Conservation (phyloP, 2,329 filamentous ascomycete genomes). For the Colletotrichum chlorophyti region DNA sequence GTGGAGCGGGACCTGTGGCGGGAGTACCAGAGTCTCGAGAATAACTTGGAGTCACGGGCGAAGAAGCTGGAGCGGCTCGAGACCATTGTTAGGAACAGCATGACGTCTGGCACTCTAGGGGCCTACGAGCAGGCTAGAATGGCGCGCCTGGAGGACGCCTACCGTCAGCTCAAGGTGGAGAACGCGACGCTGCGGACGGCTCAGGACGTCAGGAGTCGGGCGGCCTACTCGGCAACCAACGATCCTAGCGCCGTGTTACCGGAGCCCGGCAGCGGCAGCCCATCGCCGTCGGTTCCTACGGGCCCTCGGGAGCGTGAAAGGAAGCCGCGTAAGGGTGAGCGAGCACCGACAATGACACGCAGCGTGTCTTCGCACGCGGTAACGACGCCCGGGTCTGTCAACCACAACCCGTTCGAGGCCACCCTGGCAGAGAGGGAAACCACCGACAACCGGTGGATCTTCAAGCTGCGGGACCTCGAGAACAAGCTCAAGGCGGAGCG, state of each 20-base stretch:
- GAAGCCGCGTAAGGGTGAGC: conserved; percentile 29
- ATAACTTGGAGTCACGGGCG: conserved; percentile 76
- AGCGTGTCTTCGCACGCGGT: conserved; percentile 32
- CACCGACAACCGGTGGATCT: conserved; percentile 79
- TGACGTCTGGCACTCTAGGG: conserved; percentile 56
- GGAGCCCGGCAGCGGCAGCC: conserved; percentile 49
- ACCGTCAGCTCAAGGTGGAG: conserved; percentile 69
- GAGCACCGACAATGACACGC: conserved; percentile 38
- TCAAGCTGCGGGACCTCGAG: conserved; percentile 87
- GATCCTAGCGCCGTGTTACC: conserved; percentile 44
- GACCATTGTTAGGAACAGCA: conserved; percentile 72
- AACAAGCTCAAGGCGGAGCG: conserved; percentile 87
- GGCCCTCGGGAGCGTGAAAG: conserved; percentile 53
- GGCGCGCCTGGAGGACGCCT: conserved; percentile 64
- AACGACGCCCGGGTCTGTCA: conserved; percentile 15
- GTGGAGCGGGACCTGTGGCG: conserved; percentile 92
- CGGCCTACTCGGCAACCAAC: conserved; percentile 49
- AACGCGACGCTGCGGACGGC: conserved; percentile 73
- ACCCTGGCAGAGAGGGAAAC: conserved; percentile 41
- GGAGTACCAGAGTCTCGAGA: conserved; percentile 87
- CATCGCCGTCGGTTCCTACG: conserved; percentile 60
- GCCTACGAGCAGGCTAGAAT: conserved; percentile 54
- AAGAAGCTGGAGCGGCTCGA: conserved; percentile 91
- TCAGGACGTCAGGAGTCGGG: conserved; percentile 62
- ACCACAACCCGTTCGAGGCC: conserved; percentile 25